Base-by-base conservation (phyloP, 306 rosid species). In the Ormosia emarginata region DNA sequence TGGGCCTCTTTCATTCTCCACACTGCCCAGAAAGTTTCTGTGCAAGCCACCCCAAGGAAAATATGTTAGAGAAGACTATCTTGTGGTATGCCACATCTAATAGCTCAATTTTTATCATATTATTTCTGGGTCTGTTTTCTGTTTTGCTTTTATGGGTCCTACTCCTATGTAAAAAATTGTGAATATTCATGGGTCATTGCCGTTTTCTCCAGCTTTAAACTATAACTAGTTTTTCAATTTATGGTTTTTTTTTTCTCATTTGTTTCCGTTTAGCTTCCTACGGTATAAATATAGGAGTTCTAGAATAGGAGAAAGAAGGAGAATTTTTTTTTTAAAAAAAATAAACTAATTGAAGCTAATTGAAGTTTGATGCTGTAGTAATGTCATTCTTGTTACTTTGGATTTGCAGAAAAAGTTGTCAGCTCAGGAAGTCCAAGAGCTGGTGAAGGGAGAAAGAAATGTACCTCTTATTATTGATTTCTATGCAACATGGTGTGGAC, bases 401-500 rank as follows among this genome's bases (percentile, higher is more conserved):
- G 77, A 73, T 55, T 88, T 46, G 86, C 89, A 93, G 99, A 91
- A 92, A 86, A 95, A 95, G 79, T 73, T 85, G 71, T 88, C 99
- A 39, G 97, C 97, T 0, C 59, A 86, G 78, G 98, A 95, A 84
- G 74, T 95, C n/a, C 96, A 95, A 83, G 97, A 92, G 71, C 85
- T 95, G 74, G 92, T 95, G 11, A 95, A 91, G 88, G 97, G 98
- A 41, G 94, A 92, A 56, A 93, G 98, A 86, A 84, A 80, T 37
- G 96, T 93, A 2, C 99, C 98, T 56, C 88, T 95, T 81, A 82
- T 95, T 34, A 91, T 93, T 80, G 97, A 92, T 89, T 95, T 95
- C 78, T 95, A 80, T 76, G 98, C 99, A 29, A 93, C 98, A 12
- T 95, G 99, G 99, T 95, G 98, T 74, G 98, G 97, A 40, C 99